Conservation (phyloP, 2,329 filamentous ascomycete genomes). For the Aspergillus sp. region DNA sequence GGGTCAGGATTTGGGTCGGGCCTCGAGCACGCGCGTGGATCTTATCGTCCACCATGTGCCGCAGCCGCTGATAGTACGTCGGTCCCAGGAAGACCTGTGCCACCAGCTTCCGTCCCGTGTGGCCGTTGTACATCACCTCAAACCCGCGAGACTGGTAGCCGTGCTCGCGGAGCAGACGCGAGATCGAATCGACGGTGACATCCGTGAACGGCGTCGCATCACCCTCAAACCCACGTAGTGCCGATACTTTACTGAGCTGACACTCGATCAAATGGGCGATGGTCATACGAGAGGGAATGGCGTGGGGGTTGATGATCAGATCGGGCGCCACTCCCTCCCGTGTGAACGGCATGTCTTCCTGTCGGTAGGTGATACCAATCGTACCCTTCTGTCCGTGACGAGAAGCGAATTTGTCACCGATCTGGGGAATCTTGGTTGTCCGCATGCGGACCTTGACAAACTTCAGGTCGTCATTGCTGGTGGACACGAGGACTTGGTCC, state of each 20-base stretch:
- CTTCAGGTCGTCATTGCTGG: constrained; percentile 87
- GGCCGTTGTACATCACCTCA: constrained; percentile 98
- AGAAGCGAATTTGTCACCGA: constrained; percentile 98
- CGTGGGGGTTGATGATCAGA: constrained; percentile 98
- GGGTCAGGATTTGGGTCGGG: constrained; percentile 93
- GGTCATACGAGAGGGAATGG: constrained; percentile 99
- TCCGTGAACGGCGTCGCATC: constrained; percentile 98
- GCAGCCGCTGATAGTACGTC: constrained; percentile 96
- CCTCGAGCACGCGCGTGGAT: constrained; percentile 98
- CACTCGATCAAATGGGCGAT: constrained; percentile 99
- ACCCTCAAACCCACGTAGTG: constrained; percentile 89
- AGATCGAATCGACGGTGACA: constrained; percentile 92
- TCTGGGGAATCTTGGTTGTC: constrained; percentile 97
- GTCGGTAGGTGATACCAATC: constrained; percentile 95
- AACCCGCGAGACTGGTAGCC: constrained; percentile 97
- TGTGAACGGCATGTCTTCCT: constrained; percentile 99
- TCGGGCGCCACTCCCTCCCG: constrained; percentile 88
- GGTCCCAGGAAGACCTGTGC: constrained; percentile 96
- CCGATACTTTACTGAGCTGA: constrained; percentile 91
- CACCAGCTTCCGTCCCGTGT: constrained; percentile 89
- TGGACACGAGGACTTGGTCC: constrained; percentile 88
- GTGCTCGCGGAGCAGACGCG: constrained; percentile 77
- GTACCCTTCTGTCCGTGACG: constrained; percentile 99
- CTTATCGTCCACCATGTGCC: constrained; percentile 99
- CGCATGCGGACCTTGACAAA: constrained; percentile 97